A percentile compares a stretch with the other conserved stretches of the same genome.
Conservation (phyloP, 139 green algal species). For the Marvania coccoides region DNA sequence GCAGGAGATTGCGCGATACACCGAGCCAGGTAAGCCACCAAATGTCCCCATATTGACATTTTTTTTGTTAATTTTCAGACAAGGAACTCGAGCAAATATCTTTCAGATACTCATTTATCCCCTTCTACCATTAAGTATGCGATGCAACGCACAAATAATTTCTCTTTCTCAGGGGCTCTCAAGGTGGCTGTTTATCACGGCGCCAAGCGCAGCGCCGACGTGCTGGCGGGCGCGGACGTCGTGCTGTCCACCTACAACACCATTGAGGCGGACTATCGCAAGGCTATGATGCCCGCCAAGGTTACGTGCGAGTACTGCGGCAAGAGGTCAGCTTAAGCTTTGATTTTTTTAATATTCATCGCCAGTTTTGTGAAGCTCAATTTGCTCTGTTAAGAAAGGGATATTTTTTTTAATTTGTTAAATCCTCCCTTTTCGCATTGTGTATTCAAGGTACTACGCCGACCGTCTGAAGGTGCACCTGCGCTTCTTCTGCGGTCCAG, state of each 20-base stretch:
- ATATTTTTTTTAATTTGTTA: no score
- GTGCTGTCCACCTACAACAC: conserved; percentile 90
- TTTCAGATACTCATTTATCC: no score
- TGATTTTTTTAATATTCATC: no score
- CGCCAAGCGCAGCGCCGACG: conserved; percentile 40
- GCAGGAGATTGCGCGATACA: conserved; percentile 82
- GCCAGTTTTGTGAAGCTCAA: no score
- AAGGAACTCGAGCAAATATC: no score
- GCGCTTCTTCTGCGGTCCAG: conserved; percentile 88
- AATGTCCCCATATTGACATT: not conserved
- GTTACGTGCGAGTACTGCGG: conserved; percentile 75
- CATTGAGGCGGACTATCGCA: conserved; percentile 78
- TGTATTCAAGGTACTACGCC: conserved; percentile 75
- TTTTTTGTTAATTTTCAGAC: no score
- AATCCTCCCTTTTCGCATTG: no score
- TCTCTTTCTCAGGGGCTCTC: no score
- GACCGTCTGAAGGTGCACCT: conserved; percentile 64
- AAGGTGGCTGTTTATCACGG: conserved; percentile 82
- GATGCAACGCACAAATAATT: no score
- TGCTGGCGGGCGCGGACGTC: conserved; percentile 63
- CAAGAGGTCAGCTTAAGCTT: no score
- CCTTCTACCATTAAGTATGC: no score
- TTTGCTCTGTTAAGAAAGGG: no score
- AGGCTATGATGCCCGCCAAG: conserved; percentile 51
- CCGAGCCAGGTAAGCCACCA: conserved; percentile 37